Conservation (phyloP, 2,329 filamentous ascomycete species). For the Colletotrichum phormii region DNA sequence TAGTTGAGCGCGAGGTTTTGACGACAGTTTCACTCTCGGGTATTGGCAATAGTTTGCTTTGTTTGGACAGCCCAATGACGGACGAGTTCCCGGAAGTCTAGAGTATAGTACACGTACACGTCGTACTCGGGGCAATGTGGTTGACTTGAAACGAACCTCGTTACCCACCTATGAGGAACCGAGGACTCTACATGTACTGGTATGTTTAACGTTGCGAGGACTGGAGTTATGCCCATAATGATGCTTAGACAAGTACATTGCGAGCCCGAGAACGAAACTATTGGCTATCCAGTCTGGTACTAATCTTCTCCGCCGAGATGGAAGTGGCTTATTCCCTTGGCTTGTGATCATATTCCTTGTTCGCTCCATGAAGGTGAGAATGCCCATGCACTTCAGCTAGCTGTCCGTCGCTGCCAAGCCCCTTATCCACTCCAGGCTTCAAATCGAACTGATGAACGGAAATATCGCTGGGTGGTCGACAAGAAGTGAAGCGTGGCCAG, state of each 20-base stretch:
- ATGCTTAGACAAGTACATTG: neutral
- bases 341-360: neutral
- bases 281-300: neutral
- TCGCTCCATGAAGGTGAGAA: neutral
- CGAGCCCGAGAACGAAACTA: neutral
- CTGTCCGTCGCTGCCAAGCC: neutral
- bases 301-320: neutral
- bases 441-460: neutral
- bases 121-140: neutral
- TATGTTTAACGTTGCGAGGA: neutral
- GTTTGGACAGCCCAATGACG: neutral
- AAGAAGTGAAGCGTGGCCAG: neutral
- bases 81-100: neutral
- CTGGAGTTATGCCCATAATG: neutral
- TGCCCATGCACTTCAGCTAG: neutral
- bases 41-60: neutral
- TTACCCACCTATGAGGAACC: neutral
- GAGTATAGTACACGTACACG: too few species aligned
- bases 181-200: neutral
- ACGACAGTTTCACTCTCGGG: neutral
- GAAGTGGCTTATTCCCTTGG: neutral
- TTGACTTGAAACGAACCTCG: neutral
- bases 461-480: neutral
- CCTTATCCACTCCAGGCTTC: neutral
- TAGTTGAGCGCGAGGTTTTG: neutral